Base-by-base conservation (phyloP, 441 rosid species). In the Gossypium trilobum region DNA sequence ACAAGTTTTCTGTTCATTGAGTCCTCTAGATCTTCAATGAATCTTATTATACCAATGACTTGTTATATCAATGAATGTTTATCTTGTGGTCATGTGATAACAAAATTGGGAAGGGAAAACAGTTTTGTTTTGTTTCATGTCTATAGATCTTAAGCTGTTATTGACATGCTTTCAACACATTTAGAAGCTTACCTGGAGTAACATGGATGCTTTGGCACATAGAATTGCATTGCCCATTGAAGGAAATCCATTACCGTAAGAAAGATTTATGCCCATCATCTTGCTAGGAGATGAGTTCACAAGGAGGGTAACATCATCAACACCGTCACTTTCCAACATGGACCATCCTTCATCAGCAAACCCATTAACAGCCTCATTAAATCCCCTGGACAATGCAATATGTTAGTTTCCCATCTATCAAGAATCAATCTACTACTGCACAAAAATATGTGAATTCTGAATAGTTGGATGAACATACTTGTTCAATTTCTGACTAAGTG, bases 121-220 rank as follows among this genome's bases (percentile, higher is more conserved):
- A 65, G 25, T 3, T 36, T 13, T 22, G 0, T 17, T 16, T 68
- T 27, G 10, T 52, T 56, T 55, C 33, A 6, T 17, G n/a, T 17
- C 19, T 20, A 8, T 9, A 0, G 22, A 44, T 55, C 16, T 56
- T 36, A 51, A 9, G 7, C 42, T 42, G 10, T 29, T 6, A 57
- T 11, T 20, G 14, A 14, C 46, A 56, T 11, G 33, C 10, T 17
- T 17, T 70, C 73, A 62, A 66, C 64, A 19, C 20, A 8, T 68
- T 59, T 58, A 27, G 51, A 48, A 59, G 42, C 63, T 58, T 71
- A 85, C 93, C 85, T 88, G 91, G 70, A 88, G 77, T 64, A 88
- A 77, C 93, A 88, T 87, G 74, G 91, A 88, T 66, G 93, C 93
- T 73, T 88, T 88, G 57, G 91, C 91, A 72, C 92, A 88, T 22